Evolutionary conservation across 2,329 filamentous ascomycete genomes (phyloP), one percentile per base, ranked within the genome.

Genomic region (Cryphonectria naterciae): DNA sequence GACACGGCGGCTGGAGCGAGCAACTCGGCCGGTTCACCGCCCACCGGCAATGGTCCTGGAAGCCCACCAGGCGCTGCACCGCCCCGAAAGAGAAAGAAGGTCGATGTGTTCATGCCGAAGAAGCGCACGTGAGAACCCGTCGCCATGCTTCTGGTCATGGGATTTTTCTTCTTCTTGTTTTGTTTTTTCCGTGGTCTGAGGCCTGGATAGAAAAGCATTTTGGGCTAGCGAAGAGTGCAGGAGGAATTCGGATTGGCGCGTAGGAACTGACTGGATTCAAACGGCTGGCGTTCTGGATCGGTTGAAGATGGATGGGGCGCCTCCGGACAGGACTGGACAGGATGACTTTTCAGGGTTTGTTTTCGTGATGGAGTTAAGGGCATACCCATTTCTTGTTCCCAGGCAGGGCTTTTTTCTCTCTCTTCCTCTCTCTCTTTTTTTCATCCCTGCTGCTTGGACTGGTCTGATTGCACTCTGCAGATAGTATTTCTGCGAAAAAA

Each of bases 91-190:
- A 81, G 85, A 68, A 85, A 85, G 75, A 76, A 79, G 0, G 82
- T 83, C 5, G 83, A 83, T 72, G 79, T 87, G n/a, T 88, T 88
- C 73, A 86, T 86, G 61, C 83, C 80, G 7, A 85, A 84, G 77
- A 86, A 83, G 76, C 76, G 63, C 60, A 72, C 72, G 32, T 70
- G 65, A 70, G 62, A 62, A 46, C 28, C 28, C 25, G 25, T 35
- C 54, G 7, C 15, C 22, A 25, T 25, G n/a, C 52, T 28, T 56
- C 52, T 32, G 10, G 25, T 28, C n/a, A 28, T 17, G 25, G 52
- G 19, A 5, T 8, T 58, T 32, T 35, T 39, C 1, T 17, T 8
- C 32, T 32, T 32, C 32, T 32, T 32, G 52, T 17, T 8, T 58
- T 25, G 13, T 10, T 58, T 2, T 35, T 49, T 22, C 4, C 5